Base-by-base conservation (phyloP, 1,284 basidiomycete genomes). In the Malassezia japonica region DNA sequence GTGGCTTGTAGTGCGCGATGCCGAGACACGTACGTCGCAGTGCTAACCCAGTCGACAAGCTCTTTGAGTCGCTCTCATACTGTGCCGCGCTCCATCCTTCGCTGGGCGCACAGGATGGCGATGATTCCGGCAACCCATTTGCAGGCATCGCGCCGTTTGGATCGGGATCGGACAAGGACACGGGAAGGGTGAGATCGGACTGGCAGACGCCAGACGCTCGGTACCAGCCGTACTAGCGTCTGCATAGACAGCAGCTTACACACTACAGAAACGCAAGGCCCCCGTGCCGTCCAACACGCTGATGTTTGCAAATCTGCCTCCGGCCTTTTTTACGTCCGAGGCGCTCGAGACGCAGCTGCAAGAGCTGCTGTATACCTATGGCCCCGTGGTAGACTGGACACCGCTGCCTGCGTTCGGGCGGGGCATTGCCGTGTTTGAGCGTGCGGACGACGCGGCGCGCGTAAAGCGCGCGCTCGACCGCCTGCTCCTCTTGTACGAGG, bases 121-220 rank as follows among this genome's bases (percentile, higher is more conserved):
- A 63, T 47, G 50, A 36, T 15, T n/a, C n/a, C n/a, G 52, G 48
- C 5, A 54, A 70, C 48, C 70, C 70, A 10, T 65, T 72, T 31
- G 58, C 68, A 1, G 59, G 58, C 10, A 45, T 72, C n/a, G 70
- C 61, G 4, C 59, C 66, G 1, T 67, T 72, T 28, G 63, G 62
- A 18, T 61, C 66, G 6, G 62, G 60, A 23, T 12, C 18, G 78
- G 86, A 56, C 85, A 81, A 69, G n/a, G 83, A 85, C 75, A 82
- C 83, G 61, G 89, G 89, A 77, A 84, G 86, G 85, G 87, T 92
- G 83, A 87, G 87, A 82, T 84, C 82, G 74, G 82, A 87, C 84
- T 86, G 86, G 74, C 74, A 81, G 75, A 83, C 82, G 77, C 75
- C 76, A 18, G 77, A 83, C 77, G 81, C 78, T 69, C 83, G 89